Conservation (phyloP, 2,329 filamentous ascomycete genomes). For the Cladosporium austrohemisphaericum region DNA sequence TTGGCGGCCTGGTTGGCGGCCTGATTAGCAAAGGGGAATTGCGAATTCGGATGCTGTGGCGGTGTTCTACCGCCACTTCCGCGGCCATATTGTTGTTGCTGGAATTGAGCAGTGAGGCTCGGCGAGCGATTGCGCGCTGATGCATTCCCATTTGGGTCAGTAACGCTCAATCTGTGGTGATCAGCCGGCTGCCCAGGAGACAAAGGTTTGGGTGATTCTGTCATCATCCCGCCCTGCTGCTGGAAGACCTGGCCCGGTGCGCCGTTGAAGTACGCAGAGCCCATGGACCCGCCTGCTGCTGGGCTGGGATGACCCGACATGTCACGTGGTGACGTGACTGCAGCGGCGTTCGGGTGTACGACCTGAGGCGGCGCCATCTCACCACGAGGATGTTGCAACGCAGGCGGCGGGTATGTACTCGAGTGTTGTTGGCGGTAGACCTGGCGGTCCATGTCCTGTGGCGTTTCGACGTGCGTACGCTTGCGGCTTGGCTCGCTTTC, state of each 20-base stretch:
- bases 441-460: slow-evolving; percentile 50
- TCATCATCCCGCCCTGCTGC: slow-evolving; percentile 60
- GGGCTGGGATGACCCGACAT: slow-evolving; percentile 33
- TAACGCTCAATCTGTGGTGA: slow-evolving; percentile 51
- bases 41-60: slow-evolving; percentile 36
- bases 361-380: slow-evolving; percentile 37
- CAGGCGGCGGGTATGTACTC: slow-evolving; percentile 74
- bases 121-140: slow-evolving; percentile 58
- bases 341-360: slow-evolving; percentile 30
- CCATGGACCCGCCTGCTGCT: slow-evolving; percentile 22
- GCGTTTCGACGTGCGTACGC: slow-evolving; percentile 62
- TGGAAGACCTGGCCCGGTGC: slow-evolving; percentile 59
- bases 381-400: slow-evolving; percentile 29
- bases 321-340: slow-evolving; percentile 33
- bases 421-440: slow-evolving; percentile 62
- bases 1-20: no score
- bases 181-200: slow-evolving; percentile 58
- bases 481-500: slow-evolving; percentile 73
- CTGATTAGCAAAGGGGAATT: neutral
- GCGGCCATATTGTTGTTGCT: slow-evolving; percentile 61
- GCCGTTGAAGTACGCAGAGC: slow-evolving; percentile 26
- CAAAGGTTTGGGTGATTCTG: slow-evolving; percentile 81
- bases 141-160: slow-evolving; percentile 37
- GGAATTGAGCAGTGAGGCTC: slow-evolving; percentile 62
- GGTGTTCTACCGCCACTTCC: slow-evolving; percentile 57